Conservation (phyloP, 495 filamentous ascomycete species). For the Opeltia flavorubescens region DNA sequence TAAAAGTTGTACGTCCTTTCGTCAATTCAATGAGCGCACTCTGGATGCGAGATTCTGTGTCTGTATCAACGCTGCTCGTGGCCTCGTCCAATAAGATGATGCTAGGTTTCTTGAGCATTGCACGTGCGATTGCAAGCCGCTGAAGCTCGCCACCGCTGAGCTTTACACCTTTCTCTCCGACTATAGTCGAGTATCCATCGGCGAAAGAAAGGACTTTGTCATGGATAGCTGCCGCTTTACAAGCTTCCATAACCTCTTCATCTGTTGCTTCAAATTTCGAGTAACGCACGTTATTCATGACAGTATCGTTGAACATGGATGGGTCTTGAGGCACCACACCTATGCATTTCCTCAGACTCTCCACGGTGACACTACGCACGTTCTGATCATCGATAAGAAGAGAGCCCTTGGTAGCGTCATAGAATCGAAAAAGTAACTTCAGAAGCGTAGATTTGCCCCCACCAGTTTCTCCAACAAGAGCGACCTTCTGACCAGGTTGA, state of each 20-base stretch:
- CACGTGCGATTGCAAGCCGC: constrained; percentile 42
- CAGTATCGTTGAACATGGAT: constrained; percentile 38
- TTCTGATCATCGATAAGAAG: constrained; percentile 41
- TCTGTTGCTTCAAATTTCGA: constrained; percentile 29
- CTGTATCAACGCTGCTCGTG: constrained; percentile 41
- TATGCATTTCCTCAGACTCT: constrained; percentile 39
- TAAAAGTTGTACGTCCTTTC: constrained; percentile 24
- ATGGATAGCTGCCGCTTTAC: constrained; percentile 13
- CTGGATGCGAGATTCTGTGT: constrained; percentile 40
- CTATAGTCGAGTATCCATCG: constrained; percentile 26
- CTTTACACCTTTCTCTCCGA: constrained; percentile 44
- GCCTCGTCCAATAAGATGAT: constrained; percentile 47
- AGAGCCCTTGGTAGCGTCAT: constrained; percentile 27
- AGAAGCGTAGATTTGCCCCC: constrained; percentile 47
- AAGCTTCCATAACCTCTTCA: constrained; percentile 13
- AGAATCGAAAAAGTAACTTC: constrained; percentile 42
- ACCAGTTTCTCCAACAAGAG: constrained; percentile 48
- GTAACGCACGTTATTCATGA: constrained; percentile 29
- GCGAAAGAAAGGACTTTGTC: constrained; percentile 15
- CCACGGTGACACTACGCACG: constrained; percentile 34
- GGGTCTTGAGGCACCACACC: constrained; percentile 51
- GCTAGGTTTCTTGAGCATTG: constrained; percentile 41
- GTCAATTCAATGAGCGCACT: constrained; percentile 26
- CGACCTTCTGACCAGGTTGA: constrained; percentile 37
- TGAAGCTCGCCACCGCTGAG: constrained; percentile 49